These are phyloP conservation scores for Aurifilum marmelostoma DNA, from an alignment of 2,329 filamentous ascomycete species.

Conservation along the genomic window DNA sequence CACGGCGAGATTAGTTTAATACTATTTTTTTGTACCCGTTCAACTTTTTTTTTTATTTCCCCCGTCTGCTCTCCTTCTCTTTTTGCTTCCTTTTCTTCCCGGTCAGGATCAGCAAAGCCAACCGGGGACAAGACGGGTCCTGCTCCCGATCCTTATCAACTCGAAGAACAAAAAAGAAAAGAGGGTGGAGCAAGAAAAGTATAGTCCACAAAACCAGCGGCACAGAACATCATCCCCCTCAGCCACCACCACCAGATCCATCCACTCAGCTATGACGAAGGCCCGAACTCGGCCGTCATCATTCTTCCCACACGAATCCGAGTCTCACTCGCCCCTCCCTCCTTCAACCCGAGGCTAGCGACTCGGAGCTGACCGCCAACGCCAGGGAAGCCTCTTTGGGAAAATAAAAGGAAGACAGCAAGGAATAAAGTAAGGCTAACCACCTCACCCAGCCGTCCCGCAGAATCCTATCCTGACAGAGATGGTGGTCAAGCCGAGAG, in stretches of 20 bases:
- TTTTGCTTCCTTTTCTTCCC: background rate
- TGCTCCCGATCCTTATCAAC: too few relatives aligned
- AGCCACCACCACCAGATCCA: background rate
- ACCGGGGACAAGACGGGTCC: background rate
- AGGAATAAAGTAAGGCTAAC: background rate
- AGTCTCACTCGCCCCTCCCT: background rate
- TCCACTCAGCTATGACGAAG: background rate
- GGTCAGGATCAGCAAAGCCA: too few relatives aligned
- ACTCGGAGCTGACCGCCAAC: background rate
- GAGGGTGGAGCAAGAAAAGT: background rate
- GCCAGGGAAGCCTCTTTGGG: background rate
- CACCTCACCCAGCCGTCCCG: background rate
- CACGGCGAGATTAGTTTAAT: conserved; percentile 14
- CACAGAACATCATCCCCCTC: background rate
- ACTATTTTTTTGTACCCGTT: background rate
- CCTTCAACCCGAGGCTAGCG: background rate
- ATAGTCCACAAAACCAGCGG: background rate
- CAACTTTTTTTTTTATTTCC: background rate
- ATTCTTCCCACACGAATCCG: background rate
- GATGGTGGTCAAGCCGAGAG: background rate
- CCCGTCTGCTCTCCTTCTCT: background rate
- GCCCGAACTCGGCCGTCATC: background rate
- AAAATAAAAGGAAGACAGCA: background rate
- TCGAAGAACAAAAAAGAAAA: too few relatives aligned
- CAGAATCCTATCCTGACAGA: background rate